Evolutionary conservation across 805 yeast genomes (phyloP).

Genomic region (Blastobotrys americana): DNA sequence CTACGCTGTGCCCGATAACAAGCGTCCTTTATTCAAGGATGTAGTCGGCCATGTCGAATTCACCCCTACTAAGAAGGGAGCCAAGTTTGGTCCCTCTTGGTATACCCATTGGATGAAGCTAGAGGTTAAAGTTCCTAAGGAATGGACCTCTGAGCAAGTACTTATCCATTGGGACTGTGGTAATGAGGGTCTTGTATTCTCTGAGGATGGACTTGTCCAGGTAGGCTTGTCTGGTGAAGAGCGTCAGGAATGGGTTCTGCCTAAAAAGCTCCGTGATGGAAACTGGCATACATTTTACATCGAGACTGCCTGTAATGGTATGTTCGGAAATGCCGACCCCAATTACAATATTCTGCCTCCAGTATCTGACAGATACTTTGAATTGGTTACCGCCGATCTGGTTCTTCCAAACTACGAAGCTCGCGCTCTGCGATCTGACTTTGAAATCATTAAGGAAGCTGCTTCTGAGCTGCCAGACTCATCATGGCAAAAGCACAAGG

Average conservation of each 20-base stretch:
- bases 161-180: slow-evolving; percentile 77
- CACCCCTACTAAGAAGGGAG: slow-evolving; percentile 45
- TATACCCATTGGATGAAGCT: slow-evolving; percentile 90
- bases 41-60: slow-evolving; percentile 37
- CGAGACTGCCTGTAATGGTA: slow-evolving; percentile 90
- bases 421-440: slow-evolving; percentile 67
- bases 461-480: slow-evolving; percentile 76
- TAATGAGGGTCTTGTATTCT: slow-evolving; percentile 82
- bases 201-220: slow-evolving; percentile 54
- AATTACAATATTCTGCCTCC: slow-evolving; percentile 53
- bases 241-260: slow-evolving; percentile 65
- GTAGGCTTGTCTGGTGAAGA: slow-evolving; percentile 88
- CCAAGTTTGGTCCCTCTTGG: slow-evolving; percentile 92
- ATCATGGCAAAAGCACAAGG: slow-evolving; percentile 76
- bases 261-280: slow-evolving; percentile 43
- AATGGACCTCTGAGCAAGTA: slow-evolving; percentile 40
- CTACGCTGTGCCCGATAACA: slow-evolving; percentile 63
- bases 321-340: slow-evolving; percentile 68
- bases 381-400: slow-evolving; percentile 62
- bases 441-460: slow-evolving; percentile 84
- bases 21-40: slow-evolving; percentile 53
- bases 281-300: slow-evolving; percentile 62
- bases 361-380: slow-evolving; percentile 62
- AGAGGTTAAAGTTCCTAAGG: slow-evolving; percentile 50
- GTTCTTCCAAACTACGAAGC: slow-evolving; percentile 77